phyloP scores from a whole-genome alignment of 176 grass and related monocot genomes.

The Musa schizocarpa region DNA sequence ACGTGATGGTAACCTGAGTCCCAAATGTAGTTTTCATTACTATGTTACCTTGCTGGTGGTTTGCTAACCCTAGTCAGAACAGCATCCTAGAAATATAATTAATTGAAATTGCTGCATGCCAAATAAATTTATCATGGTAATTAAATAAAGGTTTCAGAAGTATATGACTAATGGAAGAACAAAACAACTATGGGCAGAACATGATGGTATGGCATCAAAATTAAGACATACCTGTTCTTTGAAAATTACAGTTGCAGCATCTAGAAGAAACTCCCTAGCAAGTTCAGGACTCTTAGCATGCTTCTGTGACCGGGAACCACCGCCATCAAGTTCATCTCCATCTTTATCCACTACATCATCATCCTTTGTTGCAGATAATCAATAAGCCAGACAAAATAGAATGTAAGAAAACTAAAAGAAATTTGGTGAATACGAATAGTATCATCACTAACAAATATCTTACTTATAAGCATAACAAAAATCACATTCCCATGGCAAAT shows the following conservation, averaged over 20 bases:
- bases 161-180: not conserved
- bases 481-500: constrained; percentile 16
- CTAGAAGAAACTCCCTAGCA: constrained; percentile 92
- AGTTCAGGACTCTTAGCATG: constrained; percentile 97
- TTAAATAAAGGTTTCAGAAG: not conserved
- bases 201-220: not conserved
- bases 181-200: not conserved
- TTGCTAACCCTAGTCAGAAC: not conserved
- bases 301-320: constrained; percentile 67
- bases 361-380: constrained; percentile 35
- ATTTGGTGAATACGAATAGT: not conserved
- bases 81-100: not conserved
- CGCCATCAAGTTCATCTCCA: constrained; percentile 73
- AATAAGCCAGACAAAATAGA: constrained; percentile 15
- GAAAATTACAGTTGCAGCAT: constrained; percentile 88
- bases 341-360: constrained; percentile 90
- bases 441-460: not conserved
- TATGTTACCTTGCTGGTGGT: not conserved
- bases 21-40: not conserved
- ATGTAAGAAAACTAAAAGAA: not conserved
- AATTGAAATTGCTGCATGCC: not conserved
- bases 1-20: not conserved
- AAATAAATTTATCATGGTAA: not conserved
- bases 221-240: constrained; percentile 72
- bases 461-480: not conserved